Conservation (phyloP, 495 filamentous ascomycete genomes). For the Aspergillus egyptiacus region DNA sequence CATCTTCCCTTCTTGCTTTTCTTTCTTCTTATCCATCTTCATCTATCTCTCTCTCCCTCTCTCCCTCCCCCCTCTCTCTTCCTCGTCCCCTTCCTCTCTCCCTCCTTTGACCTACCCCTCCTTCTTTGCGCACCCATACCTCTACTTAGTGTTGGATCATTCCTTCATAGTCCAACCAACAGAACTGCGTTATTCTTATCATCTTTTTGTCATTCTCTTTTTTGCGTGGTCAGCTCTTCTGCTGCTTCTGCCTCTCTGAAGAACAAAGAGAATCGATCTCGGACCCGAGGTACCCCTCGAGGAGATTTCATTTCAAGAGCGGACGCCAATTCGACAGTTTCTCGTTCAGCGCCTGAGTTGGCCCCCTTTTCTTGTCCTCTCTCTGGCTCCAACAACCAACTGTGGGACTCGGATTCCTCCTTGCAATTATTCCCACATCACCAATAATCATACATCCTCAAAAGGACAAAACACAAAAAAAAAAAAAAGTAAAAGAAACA, state of each 20-base stretch:
- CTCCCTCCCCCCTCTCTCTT: constrained; percentile 32
- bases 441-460: not conserved
- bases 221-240: constrained; percentile 29
- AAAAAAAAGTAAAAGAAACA: constrained; percentile 4
- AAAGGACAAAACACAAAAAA: constrained; percentile 2
- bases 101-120: constrained; percentile 18
- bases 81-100: constrained; percentile 25
- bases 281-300: constrained; percentile 3
- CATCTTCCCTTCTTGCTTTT: constrained; percentile 28
- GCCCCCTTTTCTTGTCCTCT: constrained; percentile 14
- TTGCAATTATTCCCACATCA: constrained; percentile 6
- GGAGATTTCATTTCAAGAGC: constrained; percentile 8
- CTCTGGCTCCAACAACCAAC: constrained; percentile 9
- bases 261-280: not conserved
- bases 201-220: constrained; percentile 38
- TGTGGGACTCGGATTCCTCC: constrained; percentile 13
- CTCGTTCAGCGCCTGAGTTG: constrained; percentile 12
- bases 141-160: constrained; percentile 33
- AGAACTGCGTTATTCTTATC: constrained; percentile 25
- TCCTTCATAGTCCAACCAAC: constrained; percentile 34
- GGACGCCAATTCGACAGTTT: constrained; percentile 16
- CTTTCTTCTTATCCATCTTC: constrained; percentile 13
- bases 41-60: constrained; percentile 17
- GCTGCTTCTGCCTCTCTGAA: constrained; percentile 11
- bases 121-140: constrained; percentile 29